These are phyloP conservation scores for Zhuliangozyma parablackwelliae DNA, from an alignment of 1,139 yeast genomes.

Conservation along the genomic window DNA sequence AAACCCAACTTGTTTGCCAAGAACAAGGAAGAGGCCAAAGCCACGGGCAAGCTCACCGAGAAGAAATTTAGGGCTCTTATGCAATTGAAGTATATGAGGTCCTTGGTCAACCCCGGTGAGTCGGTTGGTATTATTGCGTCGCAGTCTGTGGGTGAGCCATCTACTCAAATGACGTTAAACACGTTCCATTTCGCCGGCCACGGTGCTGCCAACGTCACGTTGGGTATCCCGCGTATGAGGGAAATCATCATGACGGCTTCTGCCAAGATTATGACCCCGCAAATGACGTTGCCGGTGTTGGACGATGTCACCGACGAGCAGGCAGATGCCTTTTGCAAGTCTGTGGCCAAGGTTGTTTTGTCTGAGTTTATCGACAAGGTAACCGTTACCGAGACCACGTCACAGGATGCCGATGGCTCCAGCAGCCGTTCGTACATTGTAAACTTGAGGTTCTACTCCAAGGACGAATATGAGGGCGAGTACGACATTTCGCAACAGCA, in stretches of 20 bases:
- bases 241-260: conserved; percentile 99
- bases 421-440: conserved; percentile 73
- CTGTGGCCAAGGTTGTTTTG: conserved; percentile 77
- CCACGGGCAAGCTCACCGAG: conserved; percentile 56
- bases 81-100: conserved; percentile 98
- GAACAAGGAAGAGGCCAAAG: conserved; percentile 40
- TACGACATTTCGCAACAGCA: conserved; percentile 82
- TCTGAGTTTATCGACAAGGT: conserved; percentile 88
- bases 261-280: conserved; percentile 92
- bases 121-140: conserved; percentile 98
- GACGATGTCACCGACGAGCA: conserved; percentile 75
- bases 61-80: conserved; percentile 92
- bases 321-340: conserved; percentile 92
- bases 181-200: conserved; percentile 99
- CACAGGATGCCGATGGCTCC: conserved; percentile 43
- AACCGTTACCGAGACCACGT: conserved; percentile 83
- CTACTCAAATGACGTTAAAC: conserved; percentile 98
- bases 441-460: conserved; percentile 69
- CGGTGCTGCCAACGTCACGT: conserved; percentile 99
- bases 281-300: conserved; percentile 88
- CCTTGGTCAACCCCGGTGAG: conserved; percentile 93
- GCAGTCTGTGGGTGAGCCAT: conserved; percentile 98
- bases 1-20: conserved; percentile 54
- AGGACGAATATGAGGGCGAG: conserved; percentile 76
- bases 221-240: conserved; percentile 99